Evolutionary conservation across 805 yeast species (phyloP).

Genomic region (Kazachstania viticola): DNA sequence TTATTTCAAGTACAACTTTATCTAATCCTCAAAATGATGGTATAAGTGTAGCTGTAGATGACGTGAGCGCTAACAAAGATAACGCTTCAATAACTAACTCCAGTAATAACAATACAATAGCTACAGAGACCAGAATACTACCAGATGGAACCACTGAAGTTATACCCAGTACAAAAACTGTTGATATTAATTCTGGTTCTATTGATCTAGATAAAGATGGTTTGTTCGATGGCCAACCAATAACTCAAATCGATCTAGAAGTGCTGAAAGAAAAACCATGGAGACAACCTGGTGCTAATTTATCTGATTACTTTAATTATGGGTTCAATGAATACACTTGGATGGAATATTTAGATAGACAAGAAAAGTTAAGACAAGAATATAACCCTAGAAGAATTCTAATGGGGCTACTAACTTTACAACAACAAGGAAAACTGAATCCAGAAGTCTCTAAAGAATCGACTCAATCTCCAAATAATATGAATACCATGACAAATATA

Average conservation of each 20-base stretch:
- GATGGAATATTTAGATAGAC: constrained; percentile 84
- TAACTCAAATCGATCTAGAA: constrained; percentile 70
- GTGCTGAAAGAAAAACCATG: constrained; percentile 91
- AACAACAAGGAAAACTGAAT: constrained; percentile 30
- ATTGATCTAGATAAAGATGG: constrained; percentile 27
- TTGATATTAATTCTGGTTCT: constrained; percentile 8
- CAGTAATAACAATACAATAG: constrained; percentile 1
- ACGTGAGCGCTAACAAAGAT: constrained; percentile 3
- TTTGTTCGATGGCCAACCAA: constrained; percentile 61
- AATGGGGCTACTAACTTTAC: constrained; percentile 34
- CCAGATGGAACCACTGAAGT: constrained; percentile 1
- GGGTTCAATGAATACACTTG: constrained; percentile 96
- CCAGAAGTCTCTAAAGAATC: constrained; percentile 30
- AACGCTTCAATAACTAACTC: not conserved
- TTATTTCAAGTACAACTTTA: not conserved
- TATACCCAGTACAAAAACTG: constrained; percentile 1
- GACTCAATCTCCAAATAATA: constrained; percentile 9
- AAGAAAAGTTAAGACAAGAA: constrained; percentile 68
- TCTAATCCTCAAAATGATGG: no score
- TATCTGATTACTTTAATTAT: constrained; percentile 87
- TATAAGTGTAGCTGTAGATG: constrained; percentile 10
- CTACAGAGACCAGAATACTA: constrained; percentile 7
- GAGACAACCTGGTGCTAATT: constrained; percentile 95
- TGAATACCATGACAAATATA: constrained; percentile 3
- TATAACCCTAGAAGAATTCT: constrained; percentile 74